Percentiles rank a stretch among this genome's conserved stretches.
Evolutionary conservation across 1,284 basidiomycete genomes (phyloP).

Genomic region (Amylostereum chailletii): DNA sequence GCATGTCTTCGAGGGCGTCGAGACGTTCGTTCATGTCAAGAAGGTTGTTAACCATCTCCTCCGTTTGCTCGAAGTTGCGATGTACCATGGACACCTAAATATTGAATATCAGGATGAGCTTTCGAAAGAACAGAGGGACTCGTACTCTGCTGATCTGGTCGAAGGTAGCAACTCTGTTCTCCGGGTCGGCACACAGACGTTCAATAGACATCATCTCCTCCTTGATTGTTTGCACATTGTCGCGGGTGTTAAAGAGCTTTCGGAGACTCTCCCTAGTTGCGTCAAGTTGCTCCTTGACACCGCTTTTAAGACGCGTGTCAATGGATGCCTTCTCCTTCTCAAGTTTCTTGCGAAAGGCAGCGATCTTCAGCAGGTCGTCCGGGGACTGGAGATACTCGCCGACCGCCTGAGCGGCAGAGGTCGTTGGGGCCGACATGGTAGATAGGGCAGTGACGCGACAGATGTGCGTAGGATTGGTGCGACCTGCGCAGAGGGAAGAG

Average conservation of each 20-base stretch:
- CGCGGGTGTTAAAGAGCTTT: slow-evolving; percentile 77
- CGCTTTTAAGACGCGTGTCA: slow-evolving; percentile 84
- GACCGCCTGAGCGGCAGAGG: slow-evolving; percentile 75
- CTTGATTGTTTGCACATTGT: slow-evolving; percentile 79
- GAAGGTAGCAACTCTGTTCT: slow-evolving; percentile 70
- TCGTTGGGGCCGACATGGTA: slow-evolving; percentile 23
- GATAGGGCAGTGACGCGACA: not conserved
- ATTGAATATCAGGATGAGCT: slow-evolving; percentile 6
- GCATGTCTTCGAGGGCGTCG: slow-evolving; percentile 70
- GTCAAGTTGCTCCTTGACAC: slow-evolving; percentile 91
- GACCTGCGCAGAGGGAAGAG: too few relatives aligned
- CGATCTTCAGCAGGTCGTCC: slow-evolving; percentile 89
- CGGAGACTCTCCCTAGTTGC: slow-evolving; percentile 85
- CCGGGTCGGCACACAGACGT: slow-evolving; percentile 67
- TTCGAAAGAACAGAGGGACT: slow-evolving; percentile 9
- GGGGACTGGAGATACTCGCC: slow-evolving; percentile 87
- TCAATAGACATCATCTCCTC: slow-evolving; percentile 92
- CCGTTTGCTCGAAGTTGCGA: slow-evolving; percentile 90
- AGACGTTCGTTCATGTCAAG: slow-evolving; percentile 85
- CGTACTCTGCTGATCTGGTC: slow-evolving; percentile 88
- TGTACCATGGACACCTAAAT: slow-evolving; percentile 88
- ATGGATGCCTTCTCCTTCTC: slow-evolving; percentile 97
- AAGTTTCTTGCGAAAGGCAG: slow-evolving; percentile 86
- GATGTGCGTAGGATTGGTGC: too few relatives aligned
- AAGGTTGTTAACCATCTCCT: slow-evolving; percentile 91